Conservation (phyloP, 345 rosid genomes). For the Lepidium didymum region DNA sequence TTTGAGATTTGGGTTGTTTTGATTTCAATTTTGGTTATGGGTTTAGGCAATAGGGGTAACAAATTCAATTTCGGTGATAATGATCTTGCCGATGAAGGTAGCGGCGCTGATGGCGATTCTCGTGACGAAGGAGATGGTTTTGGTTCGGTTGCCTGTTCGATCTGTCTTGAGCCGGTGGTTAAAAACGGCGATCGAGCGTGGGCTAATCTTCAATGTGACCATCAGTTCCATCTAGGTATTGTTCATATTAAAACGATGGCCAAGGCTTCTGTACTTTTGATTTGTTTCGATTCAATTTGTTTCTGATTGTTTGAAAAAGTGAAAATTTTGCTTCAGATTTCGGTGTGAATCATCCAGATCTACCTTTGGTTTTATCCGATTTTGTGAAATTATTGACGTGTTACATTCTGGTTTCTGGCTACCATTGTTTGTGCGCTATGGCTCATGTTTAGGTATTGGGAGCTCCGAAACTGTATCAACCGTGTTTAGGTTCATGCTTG, state of each 20-base stretch:
- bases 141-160: slow-evolving; percentile 78
- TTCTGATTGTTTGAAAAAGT: neutral
- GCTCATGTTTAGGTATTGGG: neutral
- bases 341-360: slow-evolving; percentile 14
- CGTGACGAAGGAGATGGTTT: slow-evolving; percentile 38
- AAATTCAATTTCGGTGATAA: slow-evolving; percentile 33
- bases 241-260: slow-evolving; percentile 12
- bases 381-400: neutral
- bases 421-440: neutral
- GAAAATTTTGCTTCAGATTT: neutral
- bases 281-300: neutral
- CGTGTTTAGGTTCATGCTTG: slow-evolving; percentile 1
- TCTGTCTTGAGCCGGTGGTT: slow-evolving; percentile 78
- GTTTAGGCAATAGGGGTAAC: slow-evolving; percentile 50
- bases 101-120: slow-evolving; percentile 40
- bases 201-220: slow-evolving; percentile 99
- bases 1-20: slow-evolving; percentile 24
- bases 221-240: slow-evolving; percentile 83
- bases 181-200: slow-evolving; percentile 84
- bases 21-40: slow-evolving; percentile 43
- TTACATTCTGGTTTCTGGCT: neutral
- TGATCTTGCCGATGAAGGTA: slow-evolving; percentile 45
- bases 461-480: neutral
- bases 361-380: neutral
- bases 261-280: neutral